Percentiles rank a stretch among this genome's conserved stretches.
phyloP scores from a whole-genome alignment of 495 filamentous ascomycete species.

The Neurospora sp. region DNA sequence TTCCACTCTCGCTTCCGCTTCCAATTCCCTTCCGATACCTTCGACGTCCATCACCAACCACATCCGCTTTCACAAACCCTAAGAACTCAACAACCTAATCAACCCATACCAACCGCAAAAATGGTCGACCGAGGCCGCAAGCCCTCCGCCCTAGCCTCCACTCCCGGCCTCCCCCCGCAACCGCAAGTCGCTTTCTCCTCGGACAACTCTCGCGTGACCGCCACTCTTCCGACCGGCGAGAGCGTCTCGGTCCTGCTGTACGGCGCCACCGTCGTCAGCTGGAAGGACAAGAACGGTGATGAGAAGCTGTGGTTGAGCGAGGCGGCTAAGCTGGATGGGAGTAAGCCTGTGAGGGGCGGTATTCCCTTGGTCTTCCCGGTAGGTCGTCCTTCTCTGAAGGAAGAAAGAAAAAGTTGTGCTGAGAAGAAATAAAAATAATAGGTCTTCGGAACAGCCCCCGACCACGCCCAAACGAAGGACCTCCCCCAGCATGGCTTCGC shows the following conservation, averaged over 20 bases:
- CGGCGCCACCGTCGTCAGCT: slow-evolving; percentile 86
- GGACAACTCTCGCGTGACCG: slow-evolving; percentile 55
- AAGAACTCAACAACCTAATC: not conserved
- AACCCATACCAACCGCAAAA: slow-evolving; percentile 7
- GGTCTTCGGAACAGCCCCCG: slow-evolving; percentile 81
- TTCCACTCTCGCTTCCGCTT: not conserved
- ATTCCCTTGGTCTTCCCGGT: slow-evolving; percentile 96
- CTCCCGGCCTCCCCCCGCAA: slow-evolving; percentile 51
- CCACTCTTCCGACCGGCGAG: slow-evolving; percentile 74
- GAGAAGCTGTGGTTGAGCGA: slow-evolving; percentile 88
- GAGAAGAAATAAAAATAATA: slow-evolving; percentile 16
- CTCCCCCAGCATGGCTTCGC: slow-evolving; percentile 97
- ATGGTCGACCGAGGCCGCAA: slow-evolving; percentile 83
- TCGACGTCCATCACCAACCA: not conserved
- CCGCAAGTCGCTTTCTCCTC: slow-evolving; percentile 57
- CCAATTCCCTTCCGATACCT: not conserved
- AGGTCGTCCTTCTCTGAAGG: slow-evolving; percentile 21
- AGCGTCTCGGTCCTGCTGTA: slow-evolving; percentile 75
- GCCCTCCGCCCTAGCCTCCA: slow-evolving; percentile 63
- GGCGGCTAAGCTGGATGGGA: slow-evolving; percentile 54
- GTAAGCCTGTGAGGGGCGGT: slow-evolving; percentile 57
- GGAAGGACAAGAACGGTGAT: slow-evolving; percentile 68
- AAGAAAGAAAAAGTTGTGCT: not conserved
- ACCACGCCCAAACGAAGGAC: slow-evolving; percentile 56
- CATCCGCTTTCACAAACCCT: not conserved